Percentiles rank a stretch among this genome's conserved stretches.
Evolutionary conservation across 2,329 filamentous ascomycete species (phyloP).

Genomic region (Septoria petroselini): DNA sequence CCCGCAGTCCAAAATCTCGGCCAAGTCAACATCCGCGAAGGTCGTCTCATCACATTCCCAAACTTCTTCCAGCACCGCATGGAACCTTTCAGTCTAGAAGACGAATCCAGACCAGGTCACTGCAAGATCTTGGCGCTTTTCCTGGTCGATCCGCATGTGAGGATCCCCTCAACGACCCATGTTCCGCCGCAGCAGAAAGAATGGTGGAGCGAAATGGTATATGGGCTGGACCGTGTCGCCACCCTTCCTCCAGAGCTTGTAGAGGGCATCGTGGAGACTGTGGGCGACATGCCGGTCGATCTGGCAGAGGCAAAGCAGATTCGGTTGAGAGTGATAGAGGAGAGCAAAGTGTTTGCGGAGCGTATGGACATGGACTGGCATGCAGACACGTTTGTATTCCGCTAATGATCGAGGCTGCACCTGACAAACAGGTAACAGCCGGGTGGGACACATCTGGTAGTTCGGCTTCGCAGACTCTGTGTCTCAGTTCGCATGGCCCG

Average conservation of each 20-base stretch:
- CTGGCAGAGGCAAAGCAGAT: slow-evolving; percentile 32
- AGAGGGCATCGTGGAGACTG: slow-evolving; percentile 30
- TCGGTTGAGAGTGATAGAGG: slow-evolving; percentile 35
- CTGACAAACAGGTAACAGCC: too few relatives aligned
- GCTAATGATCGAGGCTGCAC: too few relatives aligned
- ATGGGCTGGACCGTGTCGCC: slow-evolving; percentile 20
- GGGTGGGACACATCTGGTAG: too few relatives aligned
- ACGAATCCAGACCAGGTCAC: slow-evolving; percentile 54
- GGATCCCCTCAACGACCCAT: slow-evolving; percentile 53
- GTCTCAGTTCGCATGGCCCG: too few relatives aligned
- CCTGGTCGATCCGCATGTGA: slow-evolving; percentile 55
- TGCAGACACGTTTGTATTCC: slow-evolving; percentile 28
- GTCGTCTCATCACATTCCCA: slow-evolving; percentile 56
- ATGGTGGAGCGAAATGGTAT: slow-evolving; percentile 41
- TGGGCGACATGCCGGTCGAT: slow-evolving; percentile 32
- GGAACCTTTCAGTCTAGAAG: slow-evolving; percentile 49
- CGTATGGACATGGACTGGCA: slow-evolving; percentile 19
- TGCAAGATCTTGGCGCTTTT: slow-evolving; percentile 57
- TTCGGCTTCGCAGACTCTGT: too few relatives aligned
- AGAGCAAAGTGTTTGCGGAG: slow-evolving; percentile 29
- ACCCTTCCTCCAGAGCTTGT: slow-evolving; percentile 32
- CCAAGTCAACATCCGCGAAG: slow-evolving; percentile 46
- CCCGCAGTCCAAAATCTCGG: slow-evolving; percentile 48
- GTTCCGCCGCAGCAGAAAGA: slow-evolving; percentile 51
- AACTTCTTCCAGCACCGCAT: slow-evolving; percentile 54